Percentiles rank a stretch among this genome's conserved stretches.
Conservation (phyloP, 306 rosid species). For the Castanea crenata region DNA sequence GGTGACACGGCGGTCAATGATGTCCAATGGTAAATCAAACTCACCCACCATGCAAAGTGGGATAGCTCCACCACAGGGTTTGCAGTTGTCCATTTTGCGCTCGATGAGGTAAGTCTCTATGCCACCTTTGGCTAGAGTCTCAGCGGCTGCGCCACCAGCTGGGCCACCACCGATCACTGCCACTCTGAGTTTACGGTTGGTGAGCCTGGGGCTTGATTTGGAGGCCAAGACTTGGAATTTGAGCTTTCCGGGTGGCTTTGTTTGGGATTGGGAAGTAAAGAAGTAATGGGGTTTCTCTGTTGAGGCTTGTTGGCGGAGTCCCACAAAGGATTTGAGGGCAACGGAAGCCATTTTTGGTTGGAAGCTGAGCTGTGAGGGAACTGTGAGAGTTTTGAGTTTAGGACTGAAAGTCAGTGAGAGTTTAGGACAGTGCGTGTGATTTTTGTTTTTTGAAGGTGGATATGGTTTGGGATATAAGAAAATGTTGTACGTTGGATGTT, state of each 20-base stretch:
- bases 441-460: constrained; percentile 33
- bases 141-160: constrained; percentile 83
- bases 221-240: constrained; percentile 52
- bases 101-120: constrained; percentile 80
- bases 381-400: no score
- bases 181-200: constrained; percentile 80
- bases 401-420: background rate
- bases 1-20: constrained; percentile 91
- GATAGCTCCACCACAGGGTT: constrained; percentile 98
- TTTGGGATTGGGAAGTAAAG: constrained; percentile 27
- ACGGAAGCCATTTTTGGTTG: constrained; percentile 61
- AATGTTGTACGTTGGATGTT: constrained; percentile 42
- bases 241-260: constrained; percentile 16
- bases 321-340: constrained; percentile 80
- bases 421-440: background rate
- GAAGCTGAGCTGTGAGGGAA: constrained; percentile 1
- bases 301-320: constrained; percentile 76
- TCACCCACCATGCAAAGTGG: constrained; percentile 99
- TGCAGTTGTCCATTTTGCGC: constrained; percentile 91
- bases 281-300: constrained; percentile 46
- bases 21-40: constrained; percentile 79
- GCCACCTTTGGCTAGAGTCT: constrained; percentile 77
- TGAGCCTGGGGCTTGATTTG: constrained; percentile 58
- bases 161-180: constrained; percentile 93
- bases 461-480: constrained; percentile 54